A percentile compares a stretch with the other conserved stretches of the same genome.
Conservation (phyloP, 371 early-diverging fungal genomes). For the Enterospora canceri region DNA sequence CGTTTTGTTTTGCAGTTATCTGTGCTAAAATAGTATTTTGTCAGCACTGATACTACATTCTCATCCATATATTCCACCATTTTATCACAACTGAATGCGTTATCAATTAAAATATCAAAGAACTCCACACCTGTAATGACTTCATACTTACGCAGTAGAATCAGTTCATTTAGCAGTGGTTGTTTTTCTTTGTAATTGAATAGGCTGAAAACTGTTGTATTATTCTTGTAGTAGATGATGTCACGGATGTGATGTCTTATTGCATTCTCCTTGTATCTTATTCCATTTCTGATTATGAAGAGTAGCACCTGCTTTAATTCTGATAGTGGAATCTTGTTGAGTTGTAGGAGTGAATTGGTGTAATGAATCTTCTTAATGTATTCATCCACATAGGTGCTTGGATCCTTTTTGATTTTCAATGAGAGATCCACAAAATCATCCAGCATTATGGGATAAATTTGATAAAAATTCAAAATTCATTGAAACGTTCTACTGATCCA, state of each 20-base stretch:
- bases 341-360: constrained; percentile 1
- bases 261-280: neutral
- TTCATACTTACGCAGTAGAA: neutral
- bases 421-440: neutral
- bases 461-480: no score
- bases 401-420: constrained; percentile 4
- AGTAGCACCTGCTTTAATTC: neutral
- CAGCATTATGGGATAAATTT: no score
- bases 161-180: neutral
- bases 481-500: no score
- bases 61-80: neutral
- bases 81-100: neutral
- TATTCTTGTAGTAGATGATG: neutral
- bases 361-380: neutral
- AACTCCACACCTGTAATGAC: neutral
- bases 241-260: neutral
- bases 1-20: neutral
- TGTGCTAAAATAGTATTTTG: neutral
- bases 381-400: constrained; percentile 3
- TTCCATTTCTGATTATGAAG: constrained; percentile 9
- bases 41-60: neutral
- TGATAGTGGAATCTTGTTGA: constrained; percentile 2
- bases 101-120: neutral
- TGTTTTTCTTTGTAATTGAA: neutral
- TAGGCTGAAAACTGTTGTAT: constrained; percentile 11